Conservation (phyloP, 768 basidiomycete species). For the Pseudohyphozyma bogoriensis region DNA sequence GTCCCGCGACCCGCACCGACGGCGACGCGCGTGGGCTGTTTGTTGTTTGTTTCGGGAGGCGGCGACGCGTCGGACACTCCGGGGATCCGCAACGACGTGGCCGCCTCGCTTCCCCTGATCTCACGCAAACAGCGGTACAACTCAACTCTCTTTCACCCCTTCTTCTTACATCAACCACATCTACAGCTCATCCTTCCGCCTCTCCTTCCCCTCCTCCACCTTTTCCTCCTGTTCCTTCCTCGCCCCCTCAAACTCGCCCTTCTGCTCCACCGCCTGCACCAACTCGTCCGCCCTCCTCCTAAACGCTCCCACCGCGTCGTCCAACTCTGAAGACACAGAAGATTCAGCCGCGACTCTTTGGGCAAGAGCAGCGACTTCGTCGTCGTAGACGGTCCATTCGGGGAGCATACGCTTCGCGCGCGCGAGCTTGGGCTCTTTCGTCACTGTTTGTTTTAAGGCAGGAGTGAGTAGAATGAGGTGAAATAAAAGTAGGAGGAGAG, state of each 20-base stretch:
- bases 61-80: no score
- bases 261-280: conserved; percentile 31
- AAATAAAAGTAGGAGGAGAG: no score
- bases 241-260: conserved; percentile 18
- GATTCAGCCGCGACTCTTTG: conserved; percentile 57
- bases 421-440: conserved; percentile 92
- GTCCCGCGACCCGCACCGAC: no score
- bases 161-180: not conserved
- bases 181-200: conserved; percentile 18
- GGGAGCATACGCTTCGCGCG: conserved; percentile 81
- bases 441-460: conserved; percentile 13
- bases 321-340: not conserved
- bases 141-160: no score
- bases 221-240: not conserved
- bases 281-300: conserved; percentile 25
- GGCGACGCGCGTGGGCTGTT: no score
- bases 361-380: conserved; percentile 76
- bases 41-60: no score
- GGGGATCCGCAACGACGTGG: no score
- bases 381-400: conserved; percentile 92
- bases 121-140: no score
- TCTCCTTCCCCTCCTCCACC: not conserved
- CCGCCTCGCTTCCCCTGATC: no score
- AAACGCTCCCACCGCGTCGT: conserved; percentile 49
- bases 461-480: not conserved